phyloP scores from a whole-genome alignment of 2,329 filamentous ascomycete species.

The Colletotrichum orbiculare region DNA sequence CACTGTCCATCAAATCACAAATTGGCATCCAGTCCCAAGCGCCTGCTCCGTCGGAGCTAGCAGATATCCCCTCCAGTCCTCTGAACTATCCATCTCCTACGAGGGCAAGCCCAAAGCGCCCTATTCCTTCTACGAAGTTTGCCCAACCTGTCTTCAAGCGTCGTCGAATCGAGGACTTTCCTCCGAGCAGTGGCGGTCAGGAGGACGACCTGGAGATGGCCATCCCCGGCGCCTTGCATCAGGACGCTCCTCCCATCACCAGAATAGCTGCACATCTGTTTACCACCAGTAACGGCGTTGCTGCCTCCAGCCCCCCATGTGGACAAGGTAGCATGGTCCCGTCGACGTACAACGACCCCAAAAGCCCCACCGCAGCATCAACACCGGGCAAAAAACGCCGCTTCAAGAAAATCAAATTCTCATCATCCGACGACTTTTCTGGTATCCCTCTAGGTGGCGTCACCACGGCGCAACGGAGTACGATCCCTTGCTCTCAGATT shows the following conservation, averaged over 20 bases:
- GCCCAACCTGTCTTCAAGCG: slow-evolving; percentile 18
- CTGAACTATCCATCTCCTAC: slow-evolving; percentile 18
- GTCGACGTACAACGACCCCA: slow-evolving; percentile 28
- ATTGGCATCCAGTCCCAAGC: slow-evolving; percentile 12
- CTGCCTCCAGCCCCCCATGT: slow-evolving; percentile 38
- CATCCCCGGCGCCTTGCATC: slow-evolving; percentile 44
- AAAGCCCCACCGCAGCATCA: slow-evolving; percentile 11
- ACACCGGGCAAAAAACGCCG: slow-evolving; percentile 35
- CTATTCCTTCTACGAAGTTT: not conserved
- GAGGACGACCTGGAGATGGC: slow-evolving; percentile 53
- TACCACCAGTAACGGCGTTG: slow-evolving; percentile 4
- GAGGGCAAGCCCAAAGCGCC: slow-evolving; percentile 1
- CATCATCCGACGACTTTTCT: not conserved
- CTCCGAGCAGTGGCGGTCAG: slow-evolving; percentile 38
- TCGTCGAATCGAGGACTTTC: slow-evolving; percentile 17
- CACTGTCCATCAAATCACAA: slow-evolving; percentile 31
- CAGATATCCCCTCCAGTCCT: slow-evolving; percentile 26
- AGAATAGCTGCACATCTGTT: slow-evolving; percentile 15
- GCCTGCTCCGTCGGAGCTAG: slow-evolving; percentile 13
- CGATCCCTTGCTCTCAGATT: slow-evolving; percentile 9
- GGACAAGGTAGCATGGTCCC: slow-evolving; percentile 39
- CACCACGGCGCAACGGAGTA: not conserved
- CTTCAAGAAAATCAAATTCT: slow-evolving; percentile 43
- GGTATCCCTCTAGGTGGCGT: not conserved
- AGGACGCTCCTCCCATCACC: slow-evolving; percentile 33